phyloP scores from a whole-genome alignment of 805 yeast genomes.

The Cyberlindnera subsufficiens region DNA sequence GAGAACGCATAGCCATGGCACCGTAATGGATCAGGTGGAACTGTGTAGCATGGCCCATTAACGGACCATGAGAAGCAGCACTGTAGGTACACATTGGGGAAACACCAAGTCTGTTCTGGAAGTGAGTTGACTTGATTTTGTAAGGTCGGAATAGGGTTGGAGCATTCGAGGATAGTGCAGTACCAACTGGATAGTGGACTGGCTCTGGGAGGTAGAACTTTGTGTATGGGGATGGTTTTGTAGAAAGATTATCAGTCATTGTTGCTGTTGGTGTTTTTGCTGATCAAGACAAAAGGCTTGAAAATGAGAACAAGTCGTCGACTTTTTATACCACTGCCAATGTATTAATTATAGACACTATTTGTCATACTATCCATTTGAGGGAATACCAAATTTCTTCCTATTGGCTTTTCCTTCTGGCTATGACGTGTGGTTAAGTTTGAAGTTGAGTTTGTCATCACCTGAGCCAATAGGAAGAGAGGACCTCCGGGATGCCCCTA shows the following conservation, averaged over 20 bases:
- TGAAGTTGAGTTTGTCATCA: too few relatives aligned
- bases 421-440: too few relatives aligned
- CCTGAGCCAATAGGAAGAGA: too few relatives aligned
- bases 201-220: slow-evolving; percentile 9
- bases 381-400: too few relatives aligned
- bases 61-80: slow-evolving; percentile 21
- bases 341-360: too few relatives aligned
- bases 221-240: neutral
- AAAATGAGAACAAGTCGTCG: too few relatives aligned
- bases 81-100: slow-evolving; percentile 55
- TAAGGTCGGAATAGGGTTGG: slow-evolving; percentile 20
- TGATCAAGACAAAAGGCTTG: too few relatives aligned
- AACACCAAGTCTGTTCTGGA: slow-evolving; percentile 49
- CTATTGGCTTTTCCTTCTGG: too few relatives aligned
- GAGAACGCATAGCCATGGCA: slow-evolving; percentile 39
- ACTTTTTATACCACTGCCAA: too few relatives aligned
- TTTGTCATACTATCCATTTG: too few relatives aligned
- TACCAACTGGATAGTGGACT: slow-evolving; percentile 8
- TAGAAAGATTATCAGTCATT: neutral
- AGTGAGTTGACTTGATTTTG: slow-evolving; percentile 11
- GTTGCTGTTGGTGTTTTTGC: too few relatives aligned
- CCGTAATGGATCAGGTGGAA: slow-evolving; percentile 48
- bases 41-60: slow-evolving; percentile 36
- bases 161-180: slow-evolving; percentile 7
- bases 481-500: too few relatives aligned